These are phyloP conservation scores for Torulaspora microellipsoides DNA, from an alignment of 805 yeast genomes.

Conservation along the genomic window DNA sequence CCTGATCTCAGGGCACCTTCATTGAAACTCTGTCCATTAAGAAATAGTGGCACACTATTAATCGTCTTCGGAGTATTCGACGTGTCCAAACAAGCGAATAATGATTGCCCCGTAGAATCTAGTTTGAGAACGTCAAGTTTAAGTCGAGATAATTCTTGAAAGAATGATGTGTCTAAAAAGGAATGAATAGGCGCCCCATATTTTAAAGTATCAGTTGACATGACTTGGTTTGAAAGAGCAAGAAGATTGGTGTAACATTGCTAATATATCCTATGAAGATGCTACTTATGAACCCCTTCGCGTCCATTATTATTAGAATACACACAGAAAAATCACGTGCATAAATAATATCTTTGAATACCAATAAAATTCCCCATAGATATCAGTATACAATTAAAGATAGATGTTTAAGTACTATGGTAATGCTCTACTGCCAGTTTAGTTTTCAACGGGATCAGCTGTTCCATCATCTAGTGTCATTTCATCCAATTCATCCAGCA, in stretches of 20 bases:
- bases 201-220: constrained; percentile 21
- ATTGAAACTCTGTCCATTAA: constrained; percentile 35
- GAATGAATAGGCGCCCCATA: constrained; percentile 51
- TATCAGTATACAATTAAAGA: constrained; percentile 2
- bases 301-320: too few relatives aligned
- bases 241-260: too few relatives aligned
- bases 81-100: constrained; percentile 29
- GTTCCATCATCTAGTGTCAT: constrained; percentile 68
- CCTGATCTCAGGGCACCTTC: constrained; percentile 8
- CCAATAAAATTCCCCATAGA: not conserved
- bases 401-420: not conserved
- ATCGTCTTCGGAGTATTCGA: constrained; percentile 13
- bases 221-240: not conserved
- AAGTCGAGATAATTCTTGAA: constrained; percentile 63
- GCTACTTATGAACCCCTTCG: too few relatives aligned
- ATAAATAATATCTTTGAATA: too few relatives aligned
- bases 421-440: not conserved
- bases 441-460: constrained; percentile 10
- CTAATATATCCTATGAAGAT: too few relatives aligned
- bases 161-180: constrained; percentile 83
- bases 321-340: too few relatives aligned
- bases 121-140: constrained; percentile 73
- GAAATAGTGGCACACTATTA: constrained; percentile 19
- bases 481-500: constrained; percentile 90
- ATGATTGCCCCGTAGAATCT: constrained; percentile 27